Percentiles rank a stretch among this genome's conserved stretches.
Conservation (phyloP, 2,329 filamentous ascomycete genomes). For the Colletotrichum sojae region DNA sequence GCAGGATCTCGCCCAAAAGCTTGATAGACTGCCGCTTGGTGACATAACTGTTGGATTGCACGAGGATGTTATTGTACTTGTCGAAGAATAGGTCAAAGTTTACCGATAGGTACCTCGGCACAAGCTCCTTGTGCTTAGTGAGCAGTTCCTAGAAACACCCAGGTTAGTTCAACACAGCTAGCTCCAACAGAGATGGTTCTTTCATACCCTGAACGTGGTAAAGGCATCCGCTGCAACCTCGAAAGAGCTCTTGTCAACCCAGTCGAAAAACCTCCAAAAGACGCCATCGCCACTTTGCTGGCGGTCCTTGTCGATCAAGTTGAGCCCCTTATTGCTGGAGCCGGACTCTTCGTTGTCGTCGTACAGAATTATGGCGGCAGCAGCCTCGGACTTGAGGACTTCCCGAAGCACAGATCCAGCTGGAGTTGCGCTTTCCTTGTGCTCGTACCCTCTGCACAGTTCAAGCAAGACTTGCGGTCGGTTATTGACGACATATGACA, state of each 20-base stretch:
- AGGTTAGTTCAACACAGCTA: neutral
- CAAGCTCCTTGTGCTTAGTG: conserved; percentile 92
- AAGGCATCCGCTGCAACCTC: conserved; percentile 98
- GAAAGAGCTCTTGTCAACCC: conserved; percentile 97
- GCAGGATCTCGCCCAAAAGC: conserved; percentile 91
- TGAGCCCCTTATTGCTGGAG: conserved; percentile 82
- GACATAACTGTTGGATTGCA: conserved; percentile 96
- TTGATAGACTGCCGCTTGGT: conserved; percentile 99
- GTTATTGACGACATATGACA: conserved; percentile 90
- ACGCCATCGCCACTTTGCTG: conserved; percentile 85
- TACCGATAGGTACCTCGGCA: conserved; percentile 87
- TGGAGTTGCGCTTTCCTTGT: conserved; percentile 91
- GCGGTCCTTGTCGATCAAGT: conserved; percentile 81
- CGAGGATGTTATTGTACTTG: conserved; percentile 87
- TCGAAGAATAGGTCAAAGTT: conserved; percentile 97
- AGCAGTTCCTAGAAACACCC: conserved; percentile 79
- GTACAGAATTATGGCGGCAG: conserved; percentile 92
- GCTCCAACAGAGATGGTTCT: conserved; percentile 44
- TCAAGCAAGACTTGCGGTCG: conserved; percentile 90
- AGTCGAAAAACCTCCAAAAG: conserved; percentile 97
- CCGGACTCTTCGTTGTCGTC: conserved; percentile 83
- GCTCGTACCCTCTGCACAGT: conserved; percentile 89
- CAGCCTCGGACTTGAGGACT: conserved; percentile 89
- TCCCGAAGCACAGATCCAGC: conserved; percentile 92
- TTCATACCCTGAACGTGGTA: conserved; percentile 89